Percentiles rank a stretch among this genome's conserved stretches.
Evolutionary conservation across 768 basidiomycete genomes (phyloP).

Genomic region (Rhodosporidiobolus odoratus): DNA sequence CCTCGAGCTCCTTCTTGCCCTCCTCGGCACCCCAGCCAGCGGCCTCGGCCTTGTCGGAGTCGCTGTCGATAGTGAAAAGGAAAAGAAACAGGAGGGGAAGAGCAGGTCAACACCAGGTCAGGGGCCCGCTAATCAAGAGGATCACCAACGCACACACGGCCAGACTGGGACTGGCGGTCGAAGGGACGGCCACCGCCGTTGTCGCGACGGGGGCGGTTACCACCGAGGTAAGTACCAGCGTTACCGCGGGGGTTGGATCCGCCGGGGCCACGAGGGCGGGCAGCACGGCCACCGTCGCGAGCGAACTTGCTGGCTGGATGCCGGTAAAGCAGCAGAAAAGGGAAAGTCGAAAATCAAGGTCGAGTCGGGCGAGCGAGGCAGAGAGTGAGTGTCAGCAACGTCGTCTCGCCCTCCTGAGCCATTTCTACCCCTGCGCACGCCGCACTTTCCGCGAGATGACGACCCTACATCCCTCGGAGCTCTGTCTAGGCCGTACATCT

Average conservation of each 20-base stretch:
- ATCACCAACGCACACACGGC: conserved; percentile 51
- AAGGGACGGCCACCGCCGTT: conserved; percentile 62
- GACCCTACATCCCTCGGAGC: not conserved
- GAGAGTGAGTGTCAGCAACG: not conserved
- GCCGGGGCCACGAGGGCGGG: conserved; percentile 10
- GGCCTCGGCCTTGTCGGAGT: conserved; percentile 90
- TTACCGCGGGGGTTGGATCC: conserved; percentile 49
- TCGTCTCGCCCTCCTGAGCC: not conserved
- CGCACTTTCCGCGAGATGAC: not conserved
- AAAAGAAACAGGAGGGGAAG: no score
- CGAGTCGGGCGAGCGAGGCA: not conserved
- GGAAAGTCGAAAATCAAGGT: not conserved
- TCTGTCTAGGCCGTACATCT: not conserved
- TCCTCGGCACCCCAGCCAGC: conserved; percentile 94
- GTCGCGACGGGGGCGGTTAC: conserved; percentile 47
- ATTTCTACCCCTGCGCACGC: not conserved
- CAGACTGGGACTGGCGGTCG: conserved; percentile 81
- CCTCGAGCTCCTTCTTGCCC: conserved; percentile 72
- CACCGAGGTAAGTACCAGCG: conserved; percentile 52
- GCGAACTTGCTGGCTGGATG: conserved; percentile 48
- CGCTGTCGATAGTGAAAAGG: no score
- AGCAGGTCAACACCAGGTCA: conserved; percentile 1
- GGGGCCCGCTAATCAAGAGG: not conserved
- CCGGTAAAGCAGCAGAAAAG: not conserved
- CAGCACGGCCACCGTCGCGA: conserved; percentile 51